Evolutionary conservation across 2,329 filamentous ascomycete genomes (phyloP), one percentile per base, ranked within the genome.

Genomic region (Paramyrothecium sp.): DNA sequence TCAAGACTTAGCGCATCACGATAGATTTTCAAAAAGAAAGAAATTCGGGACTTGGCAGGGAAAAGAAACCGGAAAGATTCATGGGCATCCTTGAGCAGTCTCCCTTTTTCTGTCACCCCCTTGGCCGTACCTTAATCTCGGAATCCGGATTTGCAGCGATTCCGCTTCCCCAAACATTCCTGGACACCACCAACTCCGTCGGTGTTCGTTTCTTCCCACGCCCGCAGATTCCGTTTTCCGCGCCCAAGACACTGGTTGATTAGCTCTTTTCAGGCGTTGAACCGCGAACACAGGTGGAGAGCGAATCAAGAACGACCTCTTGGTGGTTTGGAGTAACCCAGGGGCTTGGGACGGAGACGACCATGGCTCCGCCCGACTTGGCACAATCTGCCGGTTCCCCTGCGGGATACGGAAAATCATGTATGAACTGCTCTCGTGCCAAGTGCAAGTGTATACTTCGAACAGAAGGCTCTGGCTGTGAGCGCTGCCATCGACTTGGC

Each of bases 381-480:
- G 53, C 58, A 38, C 56, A 63, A 13, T 44, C 52, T 23, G 44
- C 57, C 44, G 69, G 70, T n/a, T 61, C 63, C 33, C 70, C 73
- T 7, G 73, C 73, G 13, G 72, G 72, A 19, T 80, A 79, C 59
- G 77, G 77, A 21, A 67, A 75, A 48, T 78, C 78, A 2, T 80
- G 78, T 59, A 75, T 72, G 38, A 79, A 77, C 61, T 81, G 78
- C 63, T 76, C 77, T 50, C 71, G 71, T 50, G 76, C 78, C 33
- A 81, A 81, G 62, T 80, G 77, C 67, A 78, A 79, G 62, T 81
- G 79, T 65, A 76, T 81, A 55, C 65, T 77, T 58, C 71, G 70
- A 13, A 54, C 62, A 3, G 68, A 63, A 13, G 72, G 69, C 20
- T 59, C 60, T 4, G 68, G 64, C 51, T 78, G 75, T 57, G 74